Conservation (phyloP, 2,329 filamentous ascomycete genomes). For the Cryphonectria carpinicola region DNA sequence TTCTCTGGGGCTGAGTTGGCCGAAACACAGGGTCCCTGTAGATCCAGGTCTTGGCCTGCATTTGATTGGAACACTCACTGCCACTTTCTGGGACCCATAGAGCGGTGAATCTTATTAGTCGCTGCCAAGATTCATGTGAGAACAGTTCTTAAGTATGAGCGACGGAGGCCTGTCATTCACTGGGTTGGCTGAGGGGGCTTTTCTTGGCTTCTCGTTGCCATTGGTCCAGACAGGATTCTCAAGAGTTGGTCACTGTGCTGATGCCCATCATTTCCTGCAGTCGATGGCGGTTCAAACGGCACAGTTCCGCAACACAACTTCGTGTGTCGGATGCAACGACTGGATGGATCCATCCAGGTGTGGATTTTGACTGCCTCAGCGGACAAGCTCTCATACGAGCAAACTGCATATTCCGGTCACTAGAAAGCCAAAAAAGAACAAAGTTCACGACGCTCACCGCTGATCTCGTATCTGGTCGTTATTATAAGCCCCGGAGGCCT, state of each 20-base stretch:
- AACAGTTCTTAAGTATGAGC: slow-evolving; percentile 7
- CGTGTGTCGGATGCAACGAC: not conserved
- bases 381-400: not conserved
- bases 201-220: not conserved
- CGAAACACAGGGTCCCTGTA: slow-evolving; percentile 26
- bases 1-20: slow-evolving; percentile 18
- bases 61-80: slow-evolving; percentile 27
- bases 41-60: slow-evolving; percentile 28
- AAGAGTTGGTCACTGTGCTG: not conserved
- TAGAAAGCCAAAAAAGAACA: not conserved
- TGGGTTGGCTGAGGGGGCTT: not conserved
- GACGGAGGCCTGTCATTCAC: slow-evolving; percentile 12
- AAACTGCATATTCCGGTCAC: not conserved
- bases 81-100: slow-evolving; percentile 25
- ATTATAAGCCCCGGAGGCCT: not conserved
- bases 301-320: not conserved
- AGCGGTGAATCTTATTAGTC: slow-evolving; percentile 25
- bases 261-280: not conserved
- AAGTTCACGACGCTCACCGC: not conserved
- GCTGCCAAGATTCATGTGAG: slow-evolving; percentile 5
- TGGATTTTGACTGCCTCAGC: not conserved
- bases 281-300: not conserved
- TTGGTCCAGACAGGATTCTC: not conserved
- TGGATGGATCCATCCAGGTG: not conserved
- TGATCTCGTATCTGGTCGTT: not conserved